phyloP scores from a whole-genome alignment of 2,329 filamentous ascomycete species.

The Blumeriella jaapii region DNA sequence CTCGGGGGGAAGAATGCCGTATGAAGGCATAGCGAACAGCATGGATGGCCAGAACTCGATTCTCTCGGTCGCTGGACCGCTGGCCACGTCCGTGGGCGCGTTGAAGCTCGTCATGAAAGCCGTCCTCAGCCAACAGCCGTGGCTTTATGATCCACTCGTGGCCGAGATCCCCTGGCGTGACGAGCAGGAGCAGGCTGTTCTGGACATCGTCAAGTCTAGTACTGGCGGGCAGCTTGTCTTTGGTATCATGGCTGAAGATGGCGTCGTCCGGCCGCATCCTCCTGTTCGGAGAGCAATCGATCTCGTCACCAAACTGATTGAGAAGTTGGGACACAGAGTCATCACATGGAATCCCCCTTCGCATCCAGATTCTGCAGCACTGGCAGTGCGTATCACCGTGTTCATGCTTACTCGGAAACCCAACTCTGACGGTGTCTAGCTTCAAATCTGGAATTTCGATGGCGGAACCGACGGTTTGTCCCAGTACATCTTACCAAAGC shows the following conservation, averaged over 20 bases:
- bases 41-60: slow-evolving; percentile 47
- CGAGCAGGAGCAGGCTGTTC: slow-evolving; percentile 28
- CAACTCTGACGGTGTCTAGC: slow-evolving; percentile 18
- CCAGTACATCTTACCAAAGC: background rate
- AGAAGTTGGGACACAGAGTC: slow-evolving; percentile 43
- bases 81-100: slow-evolving; percentile 43
- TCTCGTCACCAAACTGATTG: slow-evolving; percentile 37
- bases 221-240: slow-evolving; percentile 35
- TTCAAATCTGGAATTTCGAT: slow-evolving; percentile 33
- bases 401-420: too few species aligned
- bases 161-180: slow-evolving; percentile 54
- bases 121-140: slow-evolving; percentile 47
- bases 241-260: slow-evolving; percentile 42
- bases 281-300: slow-evolving; percentile 44
- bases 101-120: slow-evolving; percentile 44
- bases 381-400: too few species aligned
- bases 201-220: slow-evolving; percentile 30
- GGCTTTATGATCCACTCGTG: slow-evolving; percentile 54
- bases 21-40: slow-evolving; percentile 50
- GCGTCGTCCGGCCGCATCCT: slow-evolving; percentile 39
- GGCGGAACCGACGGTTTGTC: slow-evolving; percentile 37
- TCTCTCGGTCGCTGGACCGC: slow-evolving; percentile 49
- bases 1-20: slow-evolving; percentile 30
- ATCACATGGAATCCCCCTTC: slow-evolving; percentile 46
- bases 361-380: slow-evolving; percentile 31